Evolutionary conservation across 768 basidiomycete species (phyloP).

Genomic region (Phaffia tasmanica): DNA sequence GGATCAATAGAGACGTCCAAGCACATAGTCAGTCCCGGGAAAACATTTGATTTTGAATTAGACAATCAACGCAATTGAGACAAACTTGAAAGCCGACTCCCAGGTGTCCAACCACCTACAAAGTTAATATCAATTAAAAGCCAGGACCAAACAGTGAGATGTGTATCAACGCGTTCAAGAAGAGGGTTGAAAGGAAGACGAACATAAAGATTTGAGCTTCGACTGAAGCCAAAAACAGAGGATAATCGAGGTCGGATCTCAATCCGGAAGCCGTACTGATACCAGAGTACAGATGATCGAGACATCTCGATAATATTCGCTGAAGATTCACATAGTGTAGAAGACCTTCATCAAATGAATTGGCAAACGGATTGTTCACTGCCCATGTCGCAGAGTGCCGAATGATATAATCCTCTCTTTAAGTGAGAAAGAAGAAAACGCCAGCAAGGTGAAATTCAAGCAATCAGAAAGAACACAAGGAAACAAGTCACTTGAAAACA

Average conservation of each 20-base stretch:
- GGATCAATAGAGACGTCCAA: too few relatives aligned
- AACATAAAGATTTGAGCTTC: slow-evolving; percentile 52
- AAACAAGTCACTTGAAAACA: background rate
- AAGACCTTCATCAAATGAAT: background rate
- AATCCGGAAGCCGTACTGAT: slow-evolving; percentile 70
- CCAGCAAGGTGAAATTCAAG: too few relatives aligned
- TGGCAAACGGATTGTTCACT: slow-evolving; percentile 46
- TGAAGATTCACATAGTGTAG: slow-evolving; percentile 53
- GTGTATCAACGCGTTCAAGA: too few relatives aligned
- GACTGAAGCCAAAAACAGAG: slow-evolving; percentile 70
- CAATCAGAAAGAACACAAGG: slow-evolving; percentile 35
- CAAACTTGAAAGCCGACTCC: background rate
- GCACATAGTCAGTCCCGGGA: too few relatives aligned
- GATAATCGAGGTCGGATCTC: slow-evolving; percentile 71
- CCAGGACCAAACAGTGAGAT: too few relatives aligned
- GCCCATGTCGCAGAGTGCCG: slow-evolving; percentile 70
- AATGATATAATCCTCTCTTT: slow-evolving; percentile 74
- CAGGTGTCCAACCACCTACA: background rate
- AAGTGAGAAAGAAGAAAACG: too few relatives aligned
- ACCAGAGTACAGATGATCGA: slow-evolving; percentile 75
- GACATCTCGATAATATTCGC: slow-evolving; percentile 71
- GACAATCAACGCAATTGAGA: background rate
- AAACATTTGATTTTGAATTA: background rate
- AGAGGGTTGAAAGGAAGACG: slow-evolving; percentile 26
- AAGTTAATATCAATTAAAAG: too few relatives aligned